Percentiles rank a stretch among this genome's conserved stretches.
phyloP scores from a whole-genome alignment of 192 early-diverging fungal genomes.

The Coemansia sp. region DNA sequence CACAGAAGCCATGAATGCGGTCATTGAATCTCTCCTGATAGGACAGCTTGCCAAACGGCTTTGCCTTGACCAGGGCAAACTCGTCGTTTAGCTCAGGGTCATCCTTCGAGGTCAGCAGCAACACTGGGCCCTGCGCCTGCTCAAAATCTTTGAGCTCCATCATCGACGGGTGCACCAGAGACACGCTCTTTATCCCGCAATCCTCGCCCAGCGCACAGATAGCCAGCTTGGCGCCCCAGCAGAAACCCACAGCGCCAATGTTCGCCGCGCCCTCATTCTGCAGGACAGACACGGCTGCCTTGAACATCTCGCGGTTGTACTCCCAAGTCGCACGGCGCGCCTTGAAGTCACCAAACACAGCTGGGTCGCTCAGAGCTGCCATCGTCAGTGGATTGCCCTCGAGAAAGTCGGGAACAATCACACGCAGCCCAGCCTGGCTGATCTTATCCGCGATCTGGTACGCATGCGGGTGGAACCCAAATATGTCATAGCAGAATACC shows the following conservation, averaged over 20 bases:
- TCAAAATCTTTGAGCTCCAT: slow-evolving; percentile 52
- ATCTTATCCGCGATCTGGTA: slow-evolving; percentile 58
- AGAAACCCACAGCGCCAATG: slow-evolving; percentile 62
- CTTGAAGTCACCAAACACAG: slow-evolving; percentile 31
- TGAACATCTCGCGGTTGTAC: slow-evolving; percentile 12
- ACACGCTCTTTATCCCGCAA: slow-evolving; percentile 45
- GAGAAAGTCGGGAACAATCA: slow-evolving; percentile 63
- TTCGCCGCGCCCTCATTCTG: slow-evolving; percentile 40
- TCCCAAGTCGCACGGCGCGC: slow-evolving; percentile 8
- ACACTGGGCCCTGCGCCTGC: slow-evolving; percentile 54
- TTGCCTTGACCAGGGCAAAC: background rate
- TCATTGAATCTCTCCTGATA: slow-evolving; percentile 43
- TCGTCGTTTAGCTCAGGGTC: background rate
- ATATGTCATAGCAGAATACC: slow-evolving; percentile 65
- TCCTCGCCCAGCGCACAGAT: slow-evolving; percentile 47
- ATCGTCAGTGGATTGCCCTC: slow-evolving; percentile 32
- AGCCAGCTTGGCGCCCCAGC: slow-evolving; percentile 64
- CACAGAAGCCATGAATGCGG: slow-evolving; percentile 38
- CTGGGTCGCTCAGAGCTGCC: slow-evolving; percentile 17
- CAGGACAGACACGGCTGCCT: slow-evolving; percentile 36
- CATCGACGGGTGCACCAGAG: slow-evolving; percentile 59
- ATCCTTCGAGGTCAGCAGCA: slow-evolving; percentile 52
- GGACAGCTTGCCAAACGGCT: slow-evolving; percentile 26
- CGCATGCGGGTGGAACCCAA: slow-evolving; percentile 55
- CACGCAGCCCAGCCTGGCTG: slow-evolving; percentile 48